Evolutionary conservation across 2,329 filamentous ascomycete genomes (phyloP).

Genomic region (Aureobasidium sp.): DNA sequence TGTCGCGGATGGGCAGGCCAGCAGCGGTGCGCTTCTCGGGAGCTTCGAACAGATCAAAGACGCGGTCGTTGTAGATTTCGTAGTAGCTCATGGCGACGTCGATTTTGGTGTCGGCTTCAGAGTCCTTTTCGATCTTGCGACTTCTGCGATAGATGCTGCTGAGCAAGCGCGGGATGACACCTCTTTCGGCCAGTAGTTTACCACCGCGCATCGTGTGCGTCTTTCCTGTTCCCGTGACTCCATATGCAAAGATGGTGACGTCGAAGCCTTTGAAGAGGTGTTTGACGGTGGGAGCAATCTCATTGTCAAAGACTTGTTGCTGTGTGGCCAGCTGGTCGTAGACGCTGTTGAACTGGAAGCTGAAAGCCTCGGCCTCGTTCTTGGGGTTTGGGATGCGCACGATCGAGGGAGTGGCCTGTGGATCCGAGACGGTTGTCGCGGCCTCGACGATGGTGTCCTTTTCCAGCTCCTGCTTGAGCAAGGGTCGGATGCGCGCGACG

Average conservation of each 20-base stretch:
- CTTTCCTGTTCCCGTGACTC: slow-evolving; percentile 87
- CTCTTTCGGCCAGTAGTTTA: slow-evolving; percentile 73
- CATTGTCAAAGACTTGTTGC: slow-evolving; percentile 78
- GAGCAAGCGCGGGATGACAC: slow-evolving; percentile 77
- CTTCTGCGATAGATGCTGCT: slow-evolving; percentile 78
- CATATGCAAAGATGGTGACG: slow-evolving; percentile 86
- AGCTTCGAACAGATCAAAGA: slow-evolving; percentile 81
- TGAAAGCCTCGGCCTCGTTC: slow-evolving; percentile 83
- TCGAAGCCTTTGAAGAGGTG: slow-evolving; percentile 85
- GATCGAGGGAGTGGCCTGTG: slow-evolving; percentile 47
- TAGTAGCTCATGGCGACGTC: slow-evolving; percentile 80
- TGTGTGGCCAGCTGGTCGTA: slow-evolving; percentile 76
- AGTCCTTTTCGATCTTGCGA: slow-evolving; percentile 78
- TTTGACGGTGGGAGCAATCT: slow-evolving; percentile 86
- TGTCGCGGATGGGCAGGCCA: slow-evolving; percentile 75
- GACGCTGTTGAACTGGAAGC: slow-evolving; percentile 89
- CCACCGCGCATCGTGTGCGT: slow-evolving; percentile 95
- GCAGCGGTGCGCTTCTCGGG: slow-evolving; percentile 77
- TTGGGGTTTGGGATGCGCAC: slow-evolving; percentile 91
- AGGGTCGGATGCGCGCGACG: slow-evolving; percentile 80
- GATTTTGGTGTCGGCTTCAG: slow-evolving; percentile 59
- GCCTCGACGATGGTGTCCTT: slow-evolving; percentile 76
- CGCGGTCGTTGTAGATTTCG: slow-evolving; percentile 95
- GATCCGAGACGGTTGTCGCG: slow-evolving; percentile 38
- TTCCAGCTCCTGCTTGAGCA: slow-evolving; percentile 77